Percentiles rank a stretch among this genome's conserved stretches.
Conservation (phyloP, 1,139 yeast genomes). For the Geotrichum candidum region DNA sequence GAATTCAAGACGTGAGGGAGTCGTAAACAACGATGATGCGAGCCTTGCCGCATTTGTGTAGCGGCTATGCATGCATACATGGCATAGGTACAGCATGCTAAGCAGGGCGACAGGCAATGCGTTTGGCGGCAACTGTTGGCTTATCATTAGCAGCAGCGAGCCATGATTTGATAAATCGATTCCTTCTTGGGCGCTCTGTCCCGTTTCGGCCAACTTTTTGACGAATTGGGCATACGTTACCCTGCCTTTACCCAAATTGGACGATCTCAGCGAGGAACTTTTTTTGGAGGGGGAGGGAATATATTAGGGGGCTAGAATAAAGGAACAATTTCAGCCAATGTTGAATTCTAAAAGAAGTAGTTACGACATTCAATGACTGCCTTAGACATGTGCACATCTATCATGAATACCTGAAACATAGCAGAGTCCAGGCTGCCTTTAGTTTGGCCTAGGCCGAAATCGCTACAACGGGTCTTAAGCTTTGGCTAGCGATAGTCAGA, state of each 20-base stretch:
- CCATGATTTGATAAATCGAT: not conserved
- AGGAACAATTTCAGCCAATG: not conserved
- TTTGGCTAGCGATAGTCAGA: not conserved
- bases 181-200: not conserved
- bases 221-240: not conserved
- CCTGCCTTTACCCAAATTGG: not conserved
- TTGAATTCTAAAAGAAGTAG: not conserved
- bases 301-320: not conserved
- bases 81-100: not conserved
- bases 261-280: not conserved
- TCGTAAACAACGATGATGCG: not conserved
- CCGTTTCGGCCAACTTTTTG: not conserved
- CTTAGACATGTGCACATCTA: not conserved
- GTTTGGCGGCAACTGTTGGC: not conserved
- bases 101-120: not conserved
- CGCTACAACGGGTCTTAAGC: not conserved
- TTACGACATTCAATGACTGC: not conserved
- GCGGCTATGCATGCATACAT: not conserved
- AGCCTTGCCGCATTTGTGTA: not conserved
- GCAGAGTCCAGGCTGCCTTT: not conserved
- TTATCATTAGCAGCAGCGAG: not conserved
- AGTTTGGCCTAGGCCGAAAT: not conserved
- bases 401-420: not conserved
- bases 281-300: not conserved
- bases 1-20: not conserved